Percentiles rank a stretch among this genome's conserved stretches.
Evolutionary conservation across 306 rosid species (phyloP).

Genomic region (Quercus suber): DNA sequence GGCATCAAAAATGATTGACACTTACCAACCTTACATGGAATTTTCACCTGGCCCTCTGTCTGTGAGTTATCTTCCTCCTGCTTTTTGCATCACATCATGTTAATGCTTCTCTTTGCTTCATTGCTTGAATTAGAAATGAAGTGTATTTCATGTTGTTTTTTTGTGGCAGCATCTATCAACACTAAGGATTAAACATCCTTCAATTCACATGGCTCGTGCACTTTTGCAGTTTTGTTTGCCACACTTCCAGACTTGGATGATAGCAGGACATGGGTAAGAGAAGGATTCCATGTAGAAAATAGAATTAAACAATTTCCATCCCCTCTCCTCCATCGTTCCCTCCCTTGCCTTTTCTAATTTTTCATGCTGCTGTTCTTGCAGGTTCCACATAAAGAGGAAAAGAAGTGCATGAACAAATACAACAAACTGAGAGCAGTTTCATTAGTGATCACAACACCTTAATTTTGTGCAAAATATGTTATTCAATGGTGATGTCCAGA

Average conservation of each 20-base stretch:
- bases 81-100: not conserved
- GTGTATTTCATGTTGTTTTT: not conserved
- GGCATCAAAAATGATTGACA: slow-evolving; percentile 36
- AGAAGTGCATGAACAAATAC: too few species aligned
- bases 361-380: too few species aligned
- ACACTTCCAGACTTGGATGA: slow-evolving; percentile 36
- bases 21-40: slow-evolving; percentile 33
- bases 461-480: too few species aligned
- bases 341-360: too few species aligned
- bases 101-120: not conserved
- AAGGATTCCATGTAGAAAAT: not conserved
- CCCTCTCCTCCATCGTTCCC: too few species aligned
- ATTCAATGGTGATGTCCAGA: too few species aligned
- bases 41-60: slow-evolving; percentile 28
- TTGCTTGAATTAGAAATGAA: not conserved
- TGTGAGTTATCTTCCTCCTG: slow-evolving; percentile 22
- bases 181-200: slow-evolving; percentile 33
- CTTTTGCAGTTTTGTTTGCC: slow-evolving; percentile 26
- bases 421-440: too few species aligned
- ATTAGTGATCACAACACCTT: too few species aligned
- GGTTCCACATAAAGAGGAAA: too few species aligned
- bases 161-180: slow-evolving; percentile 9
- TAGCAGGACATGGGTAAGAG: slow-evolving; percentile 42
- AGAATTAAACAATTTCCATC: too few species aligned
- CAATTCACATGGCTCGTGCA: slow-evolving; percentile 23